A percentile compares a stretch with the other conserved stretches of the same genome.
phyloP scores from a whole-genome alignment of 306 rosid genomes.

The Glycine tomentella region DNA sequence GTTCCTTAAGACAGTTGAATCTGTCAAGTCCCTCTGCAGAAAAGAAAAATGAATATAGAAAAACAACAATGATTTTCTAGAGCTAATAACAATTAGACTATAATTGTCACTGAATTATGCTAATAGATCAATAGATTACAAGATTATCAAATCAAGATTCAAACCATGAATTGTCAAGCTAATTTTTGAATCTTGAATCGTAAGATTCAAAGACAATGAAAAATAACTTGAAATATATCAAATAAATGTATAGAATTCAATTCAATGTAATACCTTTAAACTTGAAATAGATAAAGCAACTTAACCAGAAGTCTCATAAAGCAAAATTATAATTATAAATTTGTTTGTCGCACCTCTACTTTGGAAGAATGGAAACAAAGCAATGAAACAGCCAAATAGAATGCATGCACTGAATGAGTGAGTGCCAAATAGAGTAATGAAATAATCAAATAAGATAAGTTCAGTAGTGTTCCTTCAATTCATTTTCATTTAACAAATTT shows the following conservation, averaged over 20 bases:
- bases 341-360: neutral
- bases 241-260: too few species aligned
- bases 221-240: too few species aligned
- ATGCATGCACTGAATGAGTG: neutral
- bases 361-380: neutral
- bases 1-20: slow-evolving; percentile 91
- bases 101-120: slow-evolving; percentile 15
- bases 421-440: neutral
- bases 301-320: neutral
- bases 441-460: neutral
- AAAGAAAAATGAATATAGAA: neutral
- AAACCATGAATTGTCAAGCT: neutral
- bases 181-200: neutral
- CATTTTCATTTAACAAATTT: neutral
- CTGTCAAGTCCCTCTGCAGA: slow-evolving; percentile 78
- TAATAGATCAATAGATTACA: slow-evolving; percentile 8
- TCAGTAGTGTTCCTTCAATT: neutral
- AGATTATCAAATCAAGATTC: neutral
- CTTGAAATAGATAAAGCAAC: neutral
- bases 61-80: slow-evolving; percentile 20
- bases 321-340: neutral
- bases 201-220: neutral
- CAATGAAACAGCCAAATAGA: neutral
- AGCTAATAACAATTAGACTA: slow-evolving; percentile 30
- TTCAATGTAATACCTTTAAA: neutral